Evolutionary conservation across 139 green algal genomes (phyloP).

Genomic region (Chlorella sorokiniana): DNA sequence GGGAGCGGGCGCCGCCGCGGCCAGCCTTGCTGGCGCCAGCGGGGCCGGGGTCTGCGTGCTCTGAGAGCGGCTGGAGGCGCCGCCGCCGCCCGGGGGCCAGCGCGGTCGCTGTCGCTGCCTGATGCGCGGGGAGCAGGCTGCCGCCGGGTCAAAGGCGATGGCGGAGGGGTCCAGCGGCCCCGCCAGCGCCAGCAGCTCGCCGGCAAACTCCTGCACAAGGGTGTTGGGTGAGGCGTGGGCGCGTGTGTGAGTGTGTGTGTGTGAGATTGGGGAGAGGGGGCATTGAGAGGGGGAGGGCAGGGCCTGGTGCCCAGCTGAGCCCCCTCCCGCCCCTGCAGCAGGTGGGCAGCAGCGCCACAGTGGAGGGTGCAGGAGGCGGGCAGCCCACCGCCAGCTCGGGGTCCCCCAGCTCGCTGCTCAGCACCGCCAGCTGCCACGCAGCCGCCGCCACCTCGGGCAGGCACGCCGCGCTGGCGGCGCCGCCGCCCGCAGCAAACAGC

Average conservation of each 20-base stretch:
- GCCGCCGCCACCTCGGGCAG: constrained; percentile 40
- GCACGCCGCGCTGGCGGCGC: neutral
- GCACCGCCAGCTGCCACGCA: constrained; percentile 52
- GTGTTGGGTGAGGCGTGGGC: neutral
- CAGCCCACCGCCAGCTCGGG: constrained; percentile 33
- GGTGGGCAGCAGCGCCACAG: neutral
- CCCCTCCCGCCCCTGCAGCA: neutral
- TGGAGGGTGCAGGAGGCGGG: neutral
- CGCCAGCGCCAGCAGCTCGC: constrained; percentile 56
- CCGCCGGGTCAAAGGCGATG: constrained; percentile 54
- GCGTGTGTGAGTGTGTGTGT: neutral
- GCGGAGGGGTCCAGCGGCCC: constrained; percentile 51
- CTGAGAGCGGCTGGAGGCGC: neutral
- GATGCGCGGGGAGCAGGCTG: constrained; percentile 3
- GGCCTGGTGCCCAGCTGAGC: neutral
- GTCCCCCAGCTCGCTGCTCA: constrained; percentile 46
- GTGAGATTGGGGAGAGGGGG: neutral
- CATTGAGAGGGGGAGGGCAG: no score
- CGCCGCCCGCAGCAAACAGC: neutral
- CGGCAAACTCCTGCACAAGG: constrained; percentile 36
- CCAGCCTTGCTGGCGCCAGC: neutral
- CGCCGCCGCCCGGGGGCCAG: neutral
- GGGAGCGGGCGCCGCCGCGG: neutral
- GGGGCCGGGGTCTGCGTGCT: neutral
- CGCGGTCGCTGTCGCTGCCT: neutral